Conservation (phyloP, 441 rosid species). For the Eruca vesicaria region DNA sequence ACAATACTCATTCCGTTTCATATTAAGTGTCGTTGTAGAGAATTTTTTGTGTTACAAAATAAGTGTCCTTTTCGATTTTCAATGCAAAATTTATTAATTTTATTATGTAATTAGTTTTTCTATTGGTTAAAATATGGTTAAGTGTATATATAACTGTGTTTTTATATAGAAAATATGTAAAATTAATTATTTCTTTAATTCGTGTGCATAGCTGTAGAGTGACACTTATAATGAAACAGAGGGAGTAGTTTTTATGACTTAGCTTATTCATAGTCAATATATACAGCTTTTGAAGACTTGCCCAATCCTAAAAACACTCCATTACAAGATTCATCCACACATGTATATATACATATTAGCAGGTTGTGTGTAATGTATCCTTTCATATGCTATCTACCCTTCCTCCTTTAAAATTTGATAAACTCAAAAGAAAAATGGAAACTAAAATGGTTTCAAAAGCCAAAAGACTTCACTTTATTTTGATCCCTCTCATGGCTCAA, state of each 20-base stretch:
- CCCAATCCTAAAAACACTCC: not conserved
- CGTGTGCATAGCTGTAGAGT: too few species aligned
- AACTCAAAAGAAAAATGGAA: not conserved
- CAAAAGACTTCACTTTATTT: conserved; percentile 41
- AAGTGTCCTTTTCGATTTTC: too few species aligned
- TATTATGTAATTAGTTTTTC: too few species aligned
- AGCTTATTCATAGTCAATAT: conserved; percentile 24
- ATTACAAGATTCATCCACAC: conserved; percentile 1
- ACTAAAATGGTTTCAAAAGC: conserved; percentile 31
- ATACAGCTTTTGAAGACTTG: conserved; percentile 16
- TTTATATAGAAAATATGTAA: too few species aligned
- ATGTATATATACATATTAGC: not conserved
- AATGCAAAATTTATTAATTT: too few species aligned
- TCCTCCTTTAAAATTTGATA: not conserved
- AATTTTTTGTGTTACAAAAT: too few species aligned
- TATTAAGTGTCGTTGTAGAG: too few species aligned
- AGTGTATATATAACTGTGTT: too few species aligned
- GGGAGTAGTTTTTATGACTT: not conserved
- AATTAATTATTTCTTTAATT: too few species aligned
- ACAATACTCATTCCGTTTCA: not conserved
- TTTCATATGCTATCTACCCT: not conserved
- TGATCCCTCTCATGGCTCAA: conserved; percentile 55
- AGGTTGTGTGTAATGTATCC: not conserved
- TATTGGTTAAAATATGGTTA: too few species aligned
- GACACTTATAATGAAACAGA: too few species aligned